A percentile compares a stretch with the other conserved stretches of the same genome.
Evolutionary conservation across 2,329 filamentous ascomycete genomes (phyloP).

Genomic region (Emericellopsis cladophorae): DNA sequence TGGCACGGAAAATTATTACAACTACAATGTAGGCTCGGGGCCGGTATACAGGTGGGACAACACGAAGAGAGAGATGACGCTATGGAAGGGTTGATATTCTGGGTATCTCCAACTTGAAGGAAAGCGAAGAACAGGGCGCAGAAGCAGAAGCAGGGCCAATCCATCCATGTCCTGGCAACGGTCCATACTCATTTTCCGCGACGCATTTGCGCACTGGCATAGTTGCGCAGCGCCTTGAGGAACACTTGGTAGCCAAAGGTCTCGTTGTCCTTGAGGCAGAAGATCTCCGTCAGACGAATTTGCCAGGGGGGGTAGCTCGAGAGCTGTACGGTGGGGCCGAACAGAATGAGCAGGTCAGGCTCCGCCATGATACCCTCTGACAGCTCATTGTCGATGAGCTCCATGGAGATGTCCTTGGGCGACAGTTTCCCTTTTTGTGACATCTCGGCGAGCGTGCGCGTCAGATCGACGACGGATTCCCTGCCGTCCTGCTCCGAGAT

Average conservation of each 20-base stretch:
- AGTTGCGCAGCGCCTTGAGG: slow-evolving; percentile 71
- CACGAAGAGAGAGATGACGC: slow-evolving; percentile 32
- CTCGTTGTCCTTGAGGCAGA: slow-evolving; percentile 62
- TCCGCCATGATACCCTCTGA: slow-evolving; percentile 69
- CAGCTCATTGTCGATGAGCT: slow-evolving; percentile 83
- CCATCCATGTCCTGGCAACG: not conserved
- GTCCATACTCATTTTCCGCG: slow-evolving; percentile 45
- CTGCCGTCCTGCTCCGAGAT: slow-evolving; percentile 82
- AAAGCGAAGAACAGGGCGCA: not conserved
- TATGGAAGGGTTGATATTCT: slow-evolving; percentile 17
- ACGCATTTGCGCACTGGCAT: slow-evolving; percentile 77
- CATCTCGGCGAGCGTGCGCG: slow-evolving; percentile 90
- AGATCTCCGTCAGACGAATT: slow-evolving; percentile 88
- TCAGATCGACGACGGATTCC: slow-evolving; percentile 89
- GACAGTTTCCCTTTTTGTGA: slow-evolving; percentile 77
- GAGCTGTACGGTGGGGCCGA: slow-evolving; percentile 71
- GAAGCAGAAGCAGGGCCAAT: not conserved
- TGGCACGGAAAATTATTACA: slow-evolving; percentile 74
- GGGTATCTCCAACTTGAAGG: slow-evolving; percentile 6
- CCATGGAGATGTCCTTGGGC: slow-evolving; percentile 67
- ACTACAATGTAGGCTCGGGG: slow-evolving; percentile 67
- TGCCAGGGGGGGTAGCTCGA: slow-evolving; percentile 96
- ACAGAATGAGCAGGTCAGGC: slow-evolving; percentile 80
- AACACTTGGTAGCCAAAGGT: slow-evolving; percentile 93
- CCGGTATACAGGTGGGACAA: slow-evolving; percentile 57